phyloP scores from a whole-genome alignment of 306 rosid species.

The Corylus heterophylla region DNA sequence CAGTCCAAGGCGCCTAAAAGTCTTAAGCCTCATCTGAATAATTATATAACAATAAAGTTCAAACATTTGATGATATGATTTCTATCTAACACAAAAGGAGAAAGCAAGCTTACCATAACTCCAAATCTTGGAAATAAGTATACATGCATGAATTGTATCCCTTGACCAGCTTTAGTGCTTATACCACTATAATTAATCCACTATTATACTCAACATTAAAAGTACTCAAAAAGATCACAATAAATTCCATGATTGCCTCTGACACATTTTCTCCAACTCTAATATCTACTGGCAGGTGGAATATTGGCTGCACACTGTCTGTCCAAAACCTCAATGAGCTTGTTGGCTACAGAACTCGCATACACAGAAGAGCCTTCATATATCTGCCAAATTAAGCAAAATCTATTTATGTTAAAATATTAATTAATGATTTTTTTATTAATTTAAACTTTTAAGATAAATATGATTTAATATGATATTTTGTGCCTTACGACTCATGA shows the following conservation, averaged over 20 bases:
- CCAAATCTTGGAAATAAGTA: too few relatives aligned
- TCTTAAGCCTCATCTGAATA: too few relatives aligned
- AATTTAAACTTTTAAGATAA: too few relatives aligned
- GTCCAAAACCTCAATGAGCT: conserved; percentile 55
- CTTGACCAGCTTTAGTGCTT: too few relatives aligned
- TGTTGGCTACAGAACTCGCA: conserved; percentile 63
- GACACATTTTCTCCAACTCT: not conserved
- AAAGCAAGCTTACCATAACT: too few relatives aligned
- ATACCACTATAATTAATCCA: not conserved
- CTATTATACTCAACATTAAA: not conserved
- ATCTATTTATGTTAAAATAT: not conserved
- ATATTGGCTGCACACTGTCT: conserved; percentile 40
- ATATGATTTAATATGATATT: too few relatives aligned
- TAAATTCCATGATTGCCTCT: not conserved
- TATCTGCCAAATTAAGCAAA: conserved; percentile 44
- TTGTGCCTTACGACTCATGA: too few relatives aligned
- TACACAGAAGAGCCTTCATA: conserved; percentile 60
- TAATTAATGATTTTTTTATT: not conserved
- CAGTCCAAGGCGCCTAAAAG: too few relatives aligned
- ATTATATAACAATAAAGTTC: too few relatives aligned
- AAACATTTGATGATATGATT: too few relatives aligned
- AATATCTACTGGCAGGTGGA: not conserved
- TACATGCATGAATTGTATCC: too few relatives aligned
- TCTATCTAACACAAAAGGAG: too few relatives aligned
- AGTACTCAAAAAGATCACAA: not conserved